phyloP scores from a whole-genome alignment of 805 yeast genomes.

The Lipomyces yamadae region DNA sequence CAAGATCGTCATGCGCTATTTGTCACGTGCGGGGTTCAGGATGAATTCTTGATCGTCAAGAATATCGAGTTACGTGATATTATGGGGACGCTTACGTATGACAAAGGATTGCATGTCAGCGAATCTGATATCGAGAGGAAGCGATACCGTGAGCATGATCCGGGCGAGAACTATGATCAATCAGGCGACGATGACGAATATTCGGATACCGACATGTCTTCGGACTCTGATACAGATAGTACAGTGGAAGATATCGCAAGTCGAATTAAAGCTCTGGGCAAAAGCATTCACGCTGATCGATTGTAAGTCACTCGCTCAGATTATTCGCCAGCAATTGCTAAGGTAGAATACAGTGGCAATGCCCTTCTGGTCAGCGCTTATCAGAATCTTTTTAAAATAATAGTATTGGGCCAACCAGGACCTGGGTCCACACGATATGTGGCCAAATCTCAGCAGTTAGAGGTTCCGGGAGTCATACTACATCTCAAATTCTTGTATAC shows the following conservation, averaged over 20 bases:
- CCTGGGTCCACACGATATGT: constrained; percentile 13
- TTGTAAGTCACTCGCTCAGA: not conserved
- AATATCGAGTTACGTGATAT: constrained; percentile 14
- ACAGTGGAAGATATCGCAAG: constrained; percentile 15
- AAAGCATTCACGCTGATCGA: constrained; percentile 13
- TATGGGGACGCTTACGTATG: constrained; percentile 10
- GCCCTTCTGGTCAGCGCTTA: constrained; percentile 22
- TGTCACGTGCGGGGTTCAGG: constrained; percentile 14
- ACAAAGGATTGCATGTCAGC: not conserved
- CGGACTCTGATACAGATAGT: not conserved
- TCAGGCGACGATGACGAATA: not conserved
- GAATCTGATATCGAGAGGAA: not conserved
- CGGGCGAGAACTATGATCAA: not conserved
- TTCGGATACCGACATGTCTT: not conserved
- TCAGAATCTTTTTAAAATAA: constrained; percentile 25
- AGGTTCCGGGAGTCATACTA: constrained; percentile 31
- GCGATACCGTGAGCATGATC: not conserved
- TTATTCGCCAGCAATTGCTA: not conserved
- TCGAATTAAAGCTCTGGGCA: constrained; percentile 22
- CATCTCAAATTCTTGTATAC: constrained; percentile 23
- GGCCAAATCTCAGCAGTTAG: constrained; percentile 16
- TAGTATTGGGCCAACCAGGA: constrained; percentile 2
- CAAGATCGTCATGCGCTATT: constrained; percentile 23
- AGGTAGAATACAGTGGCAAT: constrained; percentile 5
- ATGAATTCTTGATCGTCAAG: constrained; percentile 17